Conservation (phyloP, 2,329 filamentous ascomycete genomes). For the Cryphonectria radicalis region DNA sequence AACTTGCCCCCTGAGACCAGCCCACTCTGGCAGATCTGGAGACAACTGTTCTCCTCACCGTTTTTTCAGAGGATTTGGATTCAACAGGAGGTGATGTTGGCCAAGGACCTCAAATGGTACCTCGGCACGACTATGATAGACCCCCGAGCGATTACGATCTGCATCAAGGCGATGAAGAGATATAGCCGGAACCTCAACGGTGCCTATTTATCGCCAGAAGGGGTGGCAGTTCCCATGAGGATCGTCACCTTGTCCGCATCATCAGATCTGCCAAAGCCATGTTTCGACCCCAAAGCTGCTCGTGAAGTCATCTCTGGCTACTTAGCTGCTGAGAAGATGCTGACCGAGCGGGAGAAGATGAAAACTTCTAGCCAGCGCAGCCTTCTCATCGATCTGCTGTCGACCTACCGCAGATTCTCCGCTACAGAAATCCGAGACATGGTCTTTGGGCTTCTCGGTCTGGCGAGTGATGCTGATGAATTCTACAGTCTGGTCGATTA, state of each 20-base stretch:
- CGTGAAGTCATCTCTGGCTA: background rate
- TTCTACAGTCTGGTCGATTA: background rate
- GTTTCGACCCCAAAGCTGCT: no score
- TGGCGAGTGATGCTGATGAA: background rate
- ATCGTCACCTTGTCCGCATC: no score
- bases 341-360: background rate
- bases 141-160: background rate
- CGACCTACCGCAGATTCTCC: background rate
- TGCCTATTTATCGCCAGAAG: background rate
- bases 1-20: background rate
- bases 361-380: background rate
- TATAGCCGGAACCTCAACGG: background rate
- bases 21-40: background rate
- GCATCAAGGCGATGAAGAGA: background rate
- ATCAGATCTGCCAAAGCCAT: no score
- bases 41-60: background rate
- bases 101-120: background rate
- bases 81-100: background rate
- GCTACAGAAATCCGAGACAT: background rate
- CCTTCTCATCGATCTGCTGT: background rate
- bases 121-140: background rate
- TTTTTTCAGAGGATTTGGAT: background rate
- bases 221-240: no score
- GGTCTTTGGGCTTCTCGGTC: background rate
- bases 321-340: background rate